Conservation (phyloP, 23 red algal genomes). For the Gracilariopsis chorda region DNA sequence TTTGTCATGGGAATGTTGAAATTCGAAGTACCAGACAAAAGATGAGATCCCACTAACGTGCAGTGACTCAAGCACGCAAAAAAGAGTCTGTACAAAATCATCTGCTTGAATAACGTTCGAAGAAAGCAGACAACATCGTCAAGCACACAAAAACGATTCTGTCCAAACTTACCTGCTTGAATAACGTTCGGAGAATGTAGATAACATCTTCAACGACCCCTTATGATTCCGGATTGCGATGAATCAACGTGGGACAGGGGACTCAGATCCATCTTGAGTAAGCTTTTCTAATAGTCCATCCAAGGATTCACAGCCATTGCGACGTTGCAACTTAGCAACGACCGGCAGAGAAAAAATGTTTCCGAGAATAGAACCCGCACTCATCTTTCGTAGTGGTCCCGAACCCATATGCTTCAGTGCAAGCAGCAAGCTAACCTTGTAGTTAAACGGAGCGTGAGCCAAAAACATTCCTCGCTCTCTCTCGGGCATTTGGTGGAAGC, state of each 20-base stretch:
- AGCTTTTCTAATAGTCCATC: not conserved
- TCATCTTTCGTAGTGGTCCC: slow-evolving; percentile 11
- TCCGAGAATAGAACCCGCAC: slow-evolving; percentile 1
- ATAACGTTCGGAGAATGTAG: too few relatives aligned
- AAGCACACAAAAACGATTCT: too few relatives aligned
- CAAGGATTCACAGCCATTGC: not conserved
- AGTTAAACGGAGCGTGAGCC: slow-evolving; percentile 64
- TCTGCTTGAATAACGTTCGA: too few relatives aligned
- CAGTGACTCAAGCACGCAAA: too few relatives aligned
- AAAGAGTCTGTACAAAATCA: too few relatives aligned
- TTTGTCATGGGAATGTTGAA: too few relatives aligned
- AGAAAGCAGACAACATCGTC: too few relatives aligned
- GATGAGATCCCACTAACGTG: too few relatives aligned
- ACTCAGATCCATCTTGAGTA: not conserved
- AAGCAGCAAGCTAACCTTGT: slow-evolving; percentile 41
- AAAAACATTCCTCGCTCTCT: slow-evolving; percentile 55
- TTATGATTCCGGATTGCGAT: too few relatives aligned
- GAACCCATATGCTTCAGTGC: slow-evolving; percentile 17
- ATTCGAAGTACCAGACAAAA: too few relatives aligned
- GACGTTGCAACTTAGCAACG: not conserved
- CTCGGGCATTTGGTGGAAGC: slow-evolving; percentile 21
- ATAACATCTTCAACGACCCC: too few relatives aligned
- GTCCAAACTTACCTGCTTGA: too few relatives aligned
- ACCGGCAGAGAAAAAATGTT: slow-evolving; percentile 32
- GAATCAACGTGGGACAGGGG: slow-evolving; percentile 13